Evolutionary conservation across 1,284 basidiomycete species (phyloP), one percentile per base, ranked within the genome.

Genomic region (Cystobasidium pallidum): DNA sequence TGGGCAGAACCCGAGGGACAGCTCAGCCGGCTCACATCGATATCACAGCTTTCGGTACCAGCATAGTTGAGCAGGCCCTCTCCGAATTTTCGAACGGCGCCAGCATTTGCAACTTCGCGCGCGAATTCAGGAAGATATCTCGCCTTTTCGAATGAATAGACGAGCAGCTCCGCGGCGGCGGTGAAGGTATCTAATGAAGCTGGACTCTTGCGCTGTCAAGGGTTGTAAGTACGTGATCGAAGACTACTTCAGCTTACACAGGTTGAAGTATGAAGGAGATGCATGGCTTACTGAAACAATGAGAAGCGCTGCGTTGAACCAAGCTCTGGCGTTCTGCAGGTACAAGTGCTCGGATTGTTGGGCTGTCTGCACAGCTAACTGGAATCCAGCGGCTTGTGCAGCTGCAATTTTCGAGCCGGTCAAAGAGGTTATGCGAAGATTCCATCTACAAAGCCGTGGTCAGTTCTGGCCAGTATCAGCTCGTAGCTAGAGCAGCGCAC

Each of bases 31-130:
- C 66, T 21, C 45, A 70, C 67, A 11, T 52, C 30, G 17, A 64
- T 21, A 55, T 71, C 68, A 19, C 43, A 51, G 28, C 49, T 34
- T 39, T 71, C 70, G 52, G 41, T 61, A 26, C 51, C 57, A 62
- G 63, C 64, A 32, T 51, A 49, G 17, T 54, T 49, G 19, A 73
- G 45, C 6, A 66, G 34, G 7, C 39, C 72, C 45, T 73, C 72
- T 17, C 55, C 72, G 11, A 68, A 54, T 26, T 73, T 73, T 26
- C 72, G 47, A 10, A 73, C 66, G 13, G 51, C 64, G 36, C 66
- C 72, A n/a, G 72, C 52, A 45, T 73, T 73, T 36, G 72, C 72
- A 26, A 66, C 66, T 39, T 73, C 72, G 28, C 72, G 8, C 10
- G 63, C 64, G 45, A 59, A 73, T 39, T 73, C 72, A 8, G 52